phyloP scores from a whole-genome alignment of 495 filamentous ascomycete species.

The Penicillium canariense region DNA sequence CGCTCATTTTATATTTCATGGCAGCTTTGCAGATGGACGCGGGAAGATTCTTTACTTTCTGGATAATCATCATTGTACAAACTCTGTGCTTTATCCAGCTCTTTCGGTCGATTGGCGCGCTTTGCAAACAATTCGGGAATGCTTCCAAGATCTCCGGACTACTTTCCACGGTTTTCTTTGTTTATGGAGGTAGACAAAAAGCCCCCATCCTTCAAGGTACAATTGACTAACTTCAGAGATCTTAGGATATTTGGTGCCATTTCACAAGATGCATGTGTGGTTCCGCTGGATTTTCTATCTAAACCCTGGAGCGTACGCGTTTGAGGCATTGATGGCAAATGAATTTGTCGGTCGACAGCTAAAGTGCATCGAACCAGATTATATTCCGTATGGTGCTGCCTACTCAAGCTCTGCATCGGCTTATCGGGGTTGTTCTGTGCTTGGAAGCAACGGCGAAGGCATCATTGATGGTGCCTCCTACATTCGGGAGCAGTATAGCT shows the following conservation, averaged over 20 bases:
- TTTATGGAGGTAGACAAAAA: constrained; percentile 64
- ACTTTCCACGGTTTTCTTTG: constrained; percentile 74
- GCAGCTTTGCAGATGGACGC: constrained; percentile 61
- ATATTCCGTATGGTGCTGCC: constrained; percentile 60
- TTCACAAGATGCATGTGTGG: constrained; percentile 71
- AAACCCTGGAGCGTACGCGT: constrained; percentile 81
- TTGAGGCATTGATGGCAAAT: constrained; percentile 88
- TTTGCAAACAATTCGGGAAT: constrained; percentile 80
- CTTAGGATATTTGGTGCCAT: constrained; percentile 83
- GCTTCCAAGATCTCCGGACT: constrained; percentile 76
- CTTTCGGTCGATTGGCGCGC: constrained; percentile 71
- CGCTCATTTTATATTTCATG: constrained; percentile 80
- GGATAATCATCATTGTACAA: constrained; percentile 63
- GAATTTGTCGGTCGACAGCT: constrained; percentile 80
- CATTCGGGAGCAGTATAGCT: constrained; percentile 62
- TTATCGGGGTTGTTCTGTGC: constrained; percentile 69
- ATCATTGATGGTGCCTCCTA: constrained; percentile 61
- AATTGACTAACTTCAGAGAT: constrained; percentile 39
- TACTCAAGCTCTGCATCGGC: constrained; percentile 58
- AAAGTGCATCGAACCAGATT: constrained; percentile 66
- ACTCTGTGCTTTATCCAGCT: constrained; percentile 74
- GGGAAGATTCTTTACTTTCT: constrained; percentile 77
- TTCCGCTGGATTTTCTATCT: constrained; percentile 89
- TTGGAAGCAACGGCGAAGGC: constrained; percentile 57
- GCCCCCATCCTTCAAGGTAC: not conserved